Conservation (phyloP, 2,329 filamentous ascomycete genomes). For the Achaetomium macrosporum region DNA sequence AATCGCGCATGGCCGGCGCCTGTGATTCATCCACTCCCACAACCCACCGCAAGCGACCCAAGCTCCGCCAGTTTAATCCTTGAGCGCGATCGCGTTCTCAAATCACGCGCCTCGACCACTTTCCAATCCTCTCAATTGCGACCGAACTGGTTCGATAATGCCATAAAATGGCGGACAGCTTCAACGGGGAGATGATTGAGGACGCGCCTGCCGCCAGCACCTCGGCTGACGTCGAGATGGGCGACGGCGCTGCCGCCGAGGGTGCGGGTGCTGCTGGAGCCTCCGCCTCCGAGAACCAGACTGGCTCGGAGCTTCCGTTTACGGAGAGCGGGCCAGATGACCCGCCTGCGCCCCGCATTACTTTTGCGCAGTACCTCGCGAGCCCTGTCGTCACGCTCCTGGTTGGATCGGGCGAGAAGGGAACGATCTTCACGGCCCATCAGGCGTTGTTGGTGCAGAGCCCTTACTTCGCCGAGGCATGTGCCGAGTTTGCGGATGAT, state of each 20-base stretch:
- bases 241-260: constrained; percentile 29
- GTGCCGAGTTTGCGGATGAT: constrained; percentile 55
- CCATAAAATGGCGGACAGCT: constrained; percentile 25
- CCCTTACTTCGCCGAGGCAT: constrained; percentile 64
- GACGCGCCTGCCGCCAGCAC: constrained; percentile 23
- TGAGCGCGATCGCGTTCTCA: too few relatives aligned
- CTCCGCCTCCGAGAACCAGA: constrained; percentile 25
- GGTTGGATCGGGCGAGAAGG: constrained; percentile 55
- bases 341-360: constrained; percentile 32
- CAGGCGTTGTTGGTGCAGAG: constrained; percentile 69
- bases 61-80: too few relatives aligned
- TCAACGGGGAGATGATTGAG: constrained; percentile 26
- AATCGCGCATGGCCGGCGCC: too few relatives aligned
- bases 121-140: not conserved
- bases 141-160: not conserved
- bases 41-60: too few relatives aligned
- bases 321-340: constrained; percentile 33
- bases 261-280: not conserved
- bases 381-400: constrained; percentile 64
- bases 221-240: constrained; percentile 26
- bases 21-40: too few relatives aligned
- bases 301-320: constrained; percentile 35
- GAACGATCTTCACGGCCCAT: constrained; percentile 68
- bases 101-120: not conserved
- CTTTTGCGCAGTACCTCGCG: constrained; percentile 55